These are phyloP conservation scores for Delphinella strobiligena DNA, from an alignment of 2,329 filamentous ascomycete species.

Conservation along the genomic window DNA sequence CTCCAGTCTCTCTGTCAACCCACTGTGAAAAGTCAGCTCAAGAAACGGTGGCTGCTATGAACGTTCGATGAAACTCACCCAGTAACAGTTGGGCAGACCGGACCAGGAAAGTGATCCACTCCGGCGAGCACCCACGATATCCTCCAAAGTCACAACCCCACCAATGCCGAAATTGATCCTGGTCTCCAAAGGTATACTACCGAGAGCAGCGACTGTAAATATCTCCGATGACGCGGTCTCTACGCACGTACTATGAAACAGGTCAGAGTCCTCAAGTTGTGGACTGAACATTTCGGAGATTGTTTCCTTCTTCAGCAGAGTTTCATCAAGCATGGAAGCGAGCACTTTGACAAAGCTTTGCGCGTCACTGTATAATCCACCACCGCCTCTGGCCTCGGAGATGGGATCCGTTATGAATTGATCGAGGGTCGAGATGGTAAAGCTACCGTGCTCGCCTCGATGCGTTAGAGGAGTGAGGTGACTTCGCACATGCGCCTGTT, in stretches of 20 bases:
- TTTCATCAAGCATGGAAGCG: slow-evolving; percentile 37
- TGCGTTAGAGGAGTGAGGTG: slow-evolving; percentile 13
- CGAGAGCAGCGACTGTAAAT: background rate
- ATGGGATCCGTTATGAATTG: slow-evolving; percentile 10
- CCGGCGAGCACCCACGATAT: background rate
- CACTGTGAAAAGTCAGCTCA: background rate
- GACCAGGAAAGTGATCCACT: background rate
- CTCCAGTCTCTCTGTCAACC: background rate
- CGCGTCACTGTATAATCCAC: slow-evolving; percentile 20
- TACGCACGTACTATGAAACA: background rate
- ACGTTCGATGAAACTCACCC: background rate
- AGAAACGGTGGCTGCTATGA: no score
- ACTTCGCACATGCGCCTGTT: slow-evolving; percentile 8
- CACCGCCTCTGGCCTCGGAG: slow-evolving; percentile 18
- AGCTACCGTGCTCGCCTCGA: slow-evolving; percentile 10
- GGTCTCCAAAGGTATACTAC: background rate
- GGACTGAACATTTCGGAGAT: slow-evolving; percentile 36
- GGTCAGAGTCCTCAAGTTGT: slow-evolving; percentile 24
- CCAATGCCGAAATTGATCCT: background rate
- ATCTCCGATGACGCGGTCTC: background rate
- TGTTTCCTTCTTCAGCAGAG: slow-evolving; percentile 31
- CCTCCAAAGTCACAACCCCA: background rate
- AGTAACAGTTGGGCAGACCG: background rate
- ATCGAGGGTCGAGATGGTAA: background rate
- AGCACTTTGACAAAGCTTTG: slow-evolving; percentile 34